phyloP scores from a whole-genome alignment of 345 rosid species.

The Arabidopsis arenosa region DNA sequence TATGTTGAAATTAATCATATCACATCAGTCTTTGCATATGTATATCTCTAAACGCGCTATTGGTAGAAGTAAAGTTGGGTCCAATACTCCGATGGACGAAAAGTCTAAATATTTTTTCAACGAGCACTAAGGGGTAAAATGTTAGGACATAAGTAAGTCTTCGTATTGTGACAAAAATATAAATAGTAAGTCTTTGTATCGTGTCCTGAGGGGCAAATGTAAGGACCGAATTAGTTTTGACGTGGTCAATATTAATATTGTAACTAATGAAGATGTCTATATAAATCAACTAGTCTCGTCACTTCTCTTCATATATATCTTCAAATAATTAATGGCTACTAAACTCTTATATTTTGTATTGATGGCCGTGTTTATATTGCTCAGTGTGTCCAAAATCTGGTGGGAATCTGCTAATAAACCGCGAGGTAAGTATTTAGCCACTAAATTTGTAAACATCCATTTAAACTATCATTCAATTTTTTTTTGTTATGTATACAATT shows the following conservation, averaged over 20 bases:
- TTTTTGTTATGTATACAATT: background rate
- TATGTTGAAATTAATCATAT: background rate
- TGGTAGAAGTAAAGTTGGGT: conserved; percentile 9
- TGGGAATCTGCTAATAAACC: conserved; percentile 36
- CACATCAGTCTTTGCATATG: conserved; percentile 6
- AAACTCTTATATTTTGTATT: conserved; percentile 28
- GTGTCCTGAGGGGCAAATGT: conserved; percentile 22
- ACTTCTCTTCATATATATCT: conserved; percentile 1
- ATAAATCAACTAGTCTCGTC: conserved; percentile 26
- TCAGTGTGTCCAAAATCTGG: conserved; percentile 35
- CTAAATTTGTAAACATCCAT: conserved; percentile 14
- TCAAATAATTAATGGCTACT: conserved; percentile 19
- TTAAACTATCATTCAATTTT: conserved; percentile 1
- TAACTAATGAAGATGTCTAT: conserved; percentile 25
- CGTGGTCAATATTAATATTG: conserved; percentile 2
- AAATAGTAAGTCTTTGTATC: conserved; percentile 24
- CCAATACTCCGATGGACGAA: background rate
- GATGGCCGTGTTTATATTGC: conserved; percentile 27
- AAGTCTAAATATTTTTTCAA: background rate
- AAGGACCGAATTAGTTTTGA: conserved; percentile 20
- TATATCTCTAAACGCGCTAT: conserved; percentile 13
- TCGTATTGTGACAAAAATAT: background rate
- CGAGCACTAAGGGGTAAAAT: background rate
- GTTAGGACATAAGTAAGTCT: conserved; percentile 5
- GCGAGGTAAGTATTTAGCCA: conserved; percentile 28